Percentiles rank a stretch among this genome's conserved stretches.
Evolutionary conservation across 1,284 basidiomycete genomes (phyloP).

Genomic region (Ceraceosorus bombacis): DNA sequence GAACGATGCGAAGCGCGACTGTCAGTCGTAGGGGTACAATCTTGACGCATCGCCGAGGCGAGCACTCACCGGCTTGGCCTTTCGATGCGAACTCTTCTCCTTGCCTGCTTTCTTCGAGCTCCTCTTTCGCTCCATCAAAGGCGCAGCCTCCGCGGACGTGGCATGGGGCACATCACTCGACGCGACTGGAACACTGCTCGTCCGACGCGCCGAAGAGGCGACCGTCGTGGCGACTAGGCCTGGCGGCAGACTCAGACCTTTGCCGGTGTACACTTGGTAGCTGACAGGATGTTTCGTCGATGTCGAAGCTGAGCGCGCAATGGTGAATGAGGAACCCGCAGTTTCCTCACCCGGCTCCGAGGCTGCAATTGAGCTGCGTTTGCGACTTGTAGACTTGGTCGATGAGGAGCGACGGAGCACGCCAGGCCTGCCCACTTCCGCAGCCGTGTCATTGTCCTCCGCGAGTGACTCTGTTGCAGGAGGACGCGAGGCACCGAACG

Average conservation of each 20-base stretch:
- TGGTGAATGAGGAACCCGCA: neutral
- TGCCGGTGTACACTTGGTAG: constrained; percentile 26
- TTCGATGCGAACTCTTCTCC: neutral
- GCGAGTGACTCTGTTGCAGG: constrained; percentile 1
- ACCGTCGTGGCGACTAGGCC: constrained; percentile 34
- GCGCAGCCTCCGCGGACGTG: neutral
- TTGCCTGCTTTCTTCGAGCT: neutral
- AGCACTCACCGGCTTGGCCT: neutral
- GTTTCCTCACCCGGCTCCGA: neutral
- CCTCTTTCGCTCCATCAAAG: constrained; percentile 6
- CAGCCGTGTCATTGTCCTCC: neutral
- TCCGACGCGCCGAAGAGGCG: constrained; percentile 17
- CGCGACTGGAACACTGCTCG: neutral
- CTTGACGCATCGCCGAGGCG: neutral
- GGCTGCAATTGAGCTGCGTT: constrained; percentile 4
- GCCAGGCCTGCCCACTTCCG: neutral
- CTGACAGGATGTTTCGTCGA: neutral
- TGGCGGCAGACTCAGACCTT: constrained; percentile 31
- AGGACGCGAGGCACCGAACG: constrained; percentile 3
- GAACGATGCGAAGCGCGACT: constrained; percentile 9
- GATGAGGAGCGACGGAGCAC: too few relatives aligned
- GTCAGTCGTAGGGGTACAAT: neutral
- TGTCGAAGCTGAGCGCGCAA: neutral
- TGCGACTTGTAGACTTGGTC: too few relatives aligned
- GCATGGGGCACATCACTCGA: too few relatives aligned